Conservation (phyloP, 1,284 basidiomycete genomes). For the Austroboletus novae-zelandiae region DNA sequence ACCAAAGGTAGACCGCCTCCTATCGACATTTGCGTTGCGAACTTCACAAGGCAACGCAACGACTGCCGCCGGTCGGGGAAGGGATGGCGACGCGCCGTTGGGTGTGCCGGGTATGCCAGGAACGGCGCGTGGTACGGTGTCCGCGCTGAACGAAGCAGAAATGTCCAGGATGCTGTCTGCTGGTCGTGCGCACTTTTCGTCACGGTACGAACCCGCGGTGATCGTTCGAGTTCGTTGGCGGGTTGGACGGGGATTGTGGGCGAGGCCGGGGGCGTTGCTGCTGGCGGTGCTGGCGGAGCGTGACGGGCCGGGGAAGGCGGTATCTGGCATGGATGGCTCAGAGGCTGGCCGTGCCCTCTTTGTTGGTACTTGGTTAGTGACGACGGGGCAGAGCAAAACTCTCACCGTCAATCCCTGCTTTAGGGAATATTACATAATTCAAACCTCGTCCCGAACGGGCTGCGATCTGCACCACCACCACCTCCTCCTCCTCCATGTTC, state of each 20-base stretch:
- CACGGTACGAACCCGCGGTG: conserved; percentile 16
- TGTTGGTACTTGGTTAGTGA: conserved; percentile 7
- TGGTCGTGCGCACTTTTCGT: conserved; percentile 15
- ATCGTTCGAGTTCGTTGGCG: conserved; percentile 33
- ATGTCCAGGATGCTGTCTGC: conserved; percentile 29
- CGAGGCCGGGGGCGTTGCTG: conserved; percentile 32
- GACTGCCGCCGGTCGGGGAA: conserved; percentile 12
- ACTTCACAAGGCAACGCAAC: conserved; percentile 10
- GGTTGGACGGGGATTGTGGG: conserved; percentile 32
- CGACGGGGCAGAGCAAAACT: conserved; percentile 27
- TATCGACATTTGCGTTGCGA: conserved; percentile 18
- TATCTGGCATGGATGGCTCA: conserved; percentile 28
- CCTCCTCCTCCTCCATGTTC: not conserved
- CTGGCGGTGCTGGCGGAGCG: conserved; percentile 45
- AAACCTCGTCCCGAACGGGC: conserved; percentile 3
- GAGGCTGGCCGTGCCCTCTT: conserved; percentile 18
- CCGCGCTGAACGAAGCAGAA: conserved; percentile 22
- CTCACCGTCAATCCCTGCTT: conserved; percentile 10
- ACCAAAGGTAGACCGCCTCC: conserved; percentile 25
- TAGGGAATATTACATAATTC: conserved; percentile 31
- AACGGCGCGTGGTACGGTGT: conserved; percentile 1
- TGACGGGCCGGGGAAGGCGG: conserved; percentile 32
- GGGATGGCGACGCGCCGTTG: conserved; percentile 8
- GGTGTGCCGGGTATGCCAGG: conserved; percentile 10
- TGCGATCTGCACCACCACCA: conserved; percentile 15